Evolutionary conservation across 345 rosid genomes (phyloP).

Genomic region (Lumnitzera littorea): DNA sequence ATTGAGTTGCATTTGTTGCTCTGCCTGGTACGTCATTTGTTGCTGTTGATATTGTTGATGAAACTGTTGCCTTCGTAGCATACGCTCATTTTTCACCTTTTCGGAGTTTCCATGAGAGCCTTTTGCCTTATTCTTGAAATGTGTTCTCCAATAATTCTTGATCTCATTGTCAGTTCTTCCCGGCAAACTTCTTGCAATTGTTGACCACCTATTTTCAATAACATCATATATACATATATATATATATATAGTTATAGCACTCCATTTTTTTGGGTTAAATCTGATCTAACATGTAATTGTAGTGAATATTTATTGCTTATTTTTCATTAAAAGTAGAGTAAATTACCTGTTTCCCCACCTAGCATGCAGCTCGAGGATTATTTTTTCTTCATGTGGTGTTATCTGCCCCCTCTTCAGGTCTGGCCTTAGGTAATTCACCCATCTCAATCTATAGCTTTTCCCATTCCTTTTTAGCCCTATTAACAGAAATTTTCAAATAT

Average conservation of each 20-base stretch:
- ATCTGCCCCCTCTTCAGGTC: conserved; percentile 91
- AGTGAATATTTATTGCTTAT: neutral
- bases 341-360: conserved; percentile 87
- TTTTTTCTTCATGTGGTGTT: conserved; percentile 82
- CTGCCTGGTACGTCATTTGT: conserved; percentile 27
- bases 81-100: conserved; percentile 38
- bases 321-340: neutral
- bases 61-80: conserved; percentile 67
- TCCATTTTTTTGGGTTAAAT: neutral
- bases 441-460: conserved; percentile 86
- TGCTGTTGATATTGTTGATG: conserved; percentile 50
- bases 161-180: conserved; percentile 94
- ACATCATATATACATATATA: neutral
- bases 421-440: conserved; percentile 94
- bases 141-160: conserved; percentile 94
- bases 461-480: conserved; percentile 85
- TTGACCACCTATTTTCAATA: conserved; percentile 61
- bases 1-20: conserved; percentile 39
- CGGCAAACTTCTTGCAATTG: conserved; percentile 87
- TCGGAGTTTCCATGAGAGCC: conserved; percentile 34
- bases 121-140: conserved; percentile 77
- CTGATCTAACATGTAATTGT: neutral
- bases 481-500: neutral
- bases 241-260: too few species aligned
- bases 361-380: conserved; percentile 81